Percentiles rank a stretch among this genome's conserved stretches.
Conservation (phyloP, 306 rosid species). For the Pyrus communis region DNA sequence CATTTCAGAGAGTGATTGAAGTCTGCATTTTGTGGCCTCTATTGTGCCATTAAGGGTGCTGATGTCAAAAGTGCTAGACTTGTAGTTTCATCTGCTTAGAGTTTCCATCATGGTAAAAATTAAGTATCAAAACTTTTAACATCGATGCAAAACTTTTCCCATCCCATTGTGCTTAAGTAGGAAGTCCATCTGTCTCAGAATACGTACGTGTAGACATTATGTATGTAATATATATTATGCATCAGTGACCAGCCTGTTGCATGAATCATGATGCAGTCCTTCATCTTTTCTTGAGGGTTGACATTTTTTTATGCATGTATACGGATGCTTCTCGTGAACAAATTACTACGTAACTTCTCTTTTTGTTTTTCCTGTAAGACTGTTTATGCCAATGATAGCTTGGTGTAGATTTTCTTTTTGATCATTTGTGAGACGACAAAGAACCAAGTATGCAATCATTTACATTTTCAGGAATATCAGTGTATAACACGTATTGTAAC, state of each 20-base stretch:
- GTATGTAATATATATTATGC: background rate
- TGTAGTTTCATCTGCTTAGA: background rate
- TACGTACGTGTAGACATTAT: background rate
- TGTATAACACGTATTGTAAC: conserved; percentile 16
- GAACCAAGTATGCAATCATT: background rate
- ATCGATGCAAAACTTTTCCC: background rate
- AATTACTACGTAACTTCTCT: background rate
- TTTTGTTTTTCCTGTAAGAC: background rate
- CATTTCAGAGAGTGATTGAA: background rate
- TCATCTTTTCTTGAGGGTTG: background rate
- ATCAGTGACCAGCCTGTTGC: background rate
- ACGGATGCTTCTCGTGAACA: background rate
- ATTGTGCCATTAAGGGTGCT: background rate
- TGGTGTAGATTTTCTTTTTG: background rate
- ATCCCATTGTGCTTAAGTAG: background rate
- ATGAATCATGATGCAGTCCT: background rate
- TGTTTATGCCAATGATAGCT: background rate
- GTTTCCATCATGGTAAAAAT: background rate
- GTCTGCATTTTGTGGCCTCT: background rate
- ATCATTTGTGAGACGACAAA: too few species aligned
- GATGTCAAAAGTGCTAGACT: background rate
- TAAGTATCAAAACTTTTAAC: background rate
- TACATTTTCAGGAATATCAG: background rate
- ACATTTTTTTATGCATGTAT: background rate
- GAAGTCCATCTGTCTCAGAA: background rate